phyloP scores from a whole-genome alignment of 371 early-diverging fungal genomes.

The Capniomyces stellatus region DNA sequence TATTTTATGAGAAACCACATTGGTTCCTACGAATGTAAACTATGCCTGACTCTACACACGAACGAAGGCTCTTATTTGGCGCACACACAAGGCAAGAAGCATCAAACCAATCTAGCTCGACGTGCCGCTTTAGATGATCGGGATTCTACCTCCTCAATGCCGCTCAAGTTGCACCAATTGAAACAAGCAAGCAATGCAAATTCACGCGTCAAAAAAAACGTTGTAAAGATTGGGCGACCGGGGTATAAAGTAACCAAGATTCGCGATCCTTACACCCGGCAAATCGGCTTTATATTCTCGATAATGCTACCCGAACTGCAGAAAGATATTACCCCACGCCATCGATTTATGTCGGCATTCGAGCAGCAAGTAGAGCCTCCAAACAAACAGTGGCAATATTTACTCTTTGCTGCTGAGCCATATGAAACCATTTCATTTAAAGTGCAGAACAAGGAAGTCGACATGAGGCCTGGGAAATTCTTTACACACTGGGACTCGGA shows the following conservation, averaged over 20 bases:
- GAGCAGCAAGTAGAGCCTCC: conserved; percentile 88
- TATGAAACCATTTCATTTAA: conserved; percentile 93
- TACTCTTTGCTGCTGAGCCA: conserved; percentile 91
- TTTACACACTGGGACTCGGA: conserved; percentile 93
- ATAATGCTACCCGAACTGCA: conserved; percentile 84
- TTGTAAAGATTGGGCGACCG: conserved; percentile 93
- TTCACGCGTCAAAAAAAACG: conserved; percentile 23
- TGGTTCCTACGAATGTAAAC: conserved; percentile 94
- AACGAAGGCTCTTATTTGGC: conserved; percentile 94
- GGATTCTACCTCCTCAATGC: not conserved
- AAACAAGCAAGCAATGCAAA: conserved; percentile 4
- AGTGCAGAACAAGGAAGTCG: conserved; percentile 80
- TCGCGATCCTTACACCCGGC: conserved; percentile 68
- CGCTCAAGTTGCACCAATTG: conserved; percentile 31
- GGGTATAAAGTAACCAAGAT: conserved; percentile 93
- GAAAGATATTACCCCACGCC: conserved; percentile 55
- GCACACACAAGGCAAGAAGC: conserved; percentile 97
- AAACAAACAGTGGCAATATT: conserved; percentile 74
- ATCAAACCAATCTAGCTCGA: conserved; percentile 86
- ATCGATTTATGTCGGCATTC: conserved; percentile 95
- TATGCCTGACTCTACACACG: conserved; percentile 83
- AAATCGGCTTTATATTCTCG: conserved; percentile 83
- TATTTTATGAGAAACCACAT: conserved; percentile 96
- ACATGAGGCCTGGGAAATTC: conserved; percentile 49
- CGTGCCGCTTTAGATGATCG: conserved; percentile 72